phyloP scores from a whole-genome alignment of 208 protist species.

The Phytomonas serpens region DNA sequence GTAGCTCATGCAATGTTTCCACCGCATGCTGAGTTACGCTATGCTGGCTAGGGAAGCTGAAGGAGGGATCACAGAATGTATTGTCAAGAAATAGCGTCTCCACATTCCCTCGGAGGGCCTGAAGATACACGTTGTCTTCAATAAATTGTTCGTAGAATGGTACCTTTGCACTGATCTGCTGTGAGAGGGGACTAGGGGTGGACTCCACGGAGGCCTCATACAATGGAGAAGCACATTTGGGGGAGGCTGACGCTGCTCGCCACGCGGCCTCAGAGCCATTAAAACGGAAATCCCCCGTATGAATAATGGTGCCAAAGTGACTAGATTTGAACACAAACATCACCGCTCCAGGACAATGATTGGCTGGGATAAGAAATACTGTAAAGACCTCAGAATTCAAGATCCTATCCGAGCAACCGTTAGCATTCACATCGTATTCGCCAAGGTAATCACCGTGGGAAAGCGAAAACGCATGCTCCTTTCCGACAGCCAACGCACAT shows the following conservation, averaged over 20 bases:
- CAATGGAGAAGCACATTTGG: background rate
- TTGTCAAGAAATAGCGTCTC: conserved; percentile 89
- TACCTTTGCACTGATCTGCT: background rate
- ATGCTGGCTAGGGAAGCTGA: conserved; percentile 71
- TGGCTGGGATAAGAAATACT: conserved; percentile 65
- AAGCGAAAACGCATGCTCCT: conserved; percentile 48
- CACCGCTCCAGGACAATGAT: conserved; percentile 89
- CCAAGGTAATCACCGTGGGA: conserved; percentile 17
- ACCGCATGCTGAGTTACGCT: conserved; percentile 41
- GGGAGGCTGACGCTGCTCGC: conserved; percentile 1
- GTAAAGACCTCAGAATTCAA: conserved; percentile 14
- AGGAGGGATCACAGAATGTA: conserved; percentile 83
- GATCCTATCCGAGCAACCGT: background rate
- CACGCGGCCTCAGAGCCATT: conserved; percentile 23
- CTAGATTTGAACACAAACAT: conserved; percentile 83
- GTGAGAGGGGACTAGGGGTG: background rate
- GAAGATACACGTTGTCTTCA: conserved; percentile 34
- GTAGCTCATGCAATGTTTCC: conserved; percentile 29
- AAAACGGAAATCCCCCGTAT: conserved; percentile 93
- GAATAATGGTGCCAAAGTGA: conserved; percentile 56
- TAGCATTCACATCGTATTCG: background rate
- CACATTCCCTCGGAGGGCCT: conserved; percentile 29
- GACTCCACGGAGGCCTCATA: background rate
- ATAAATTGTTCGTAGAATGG: conserved; percentile 54
- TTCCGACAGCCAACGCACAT: conserved; percentile 32